Conservation (phyloP, 441 rosid species). For the Adansonia madagascariensis region DNA sequence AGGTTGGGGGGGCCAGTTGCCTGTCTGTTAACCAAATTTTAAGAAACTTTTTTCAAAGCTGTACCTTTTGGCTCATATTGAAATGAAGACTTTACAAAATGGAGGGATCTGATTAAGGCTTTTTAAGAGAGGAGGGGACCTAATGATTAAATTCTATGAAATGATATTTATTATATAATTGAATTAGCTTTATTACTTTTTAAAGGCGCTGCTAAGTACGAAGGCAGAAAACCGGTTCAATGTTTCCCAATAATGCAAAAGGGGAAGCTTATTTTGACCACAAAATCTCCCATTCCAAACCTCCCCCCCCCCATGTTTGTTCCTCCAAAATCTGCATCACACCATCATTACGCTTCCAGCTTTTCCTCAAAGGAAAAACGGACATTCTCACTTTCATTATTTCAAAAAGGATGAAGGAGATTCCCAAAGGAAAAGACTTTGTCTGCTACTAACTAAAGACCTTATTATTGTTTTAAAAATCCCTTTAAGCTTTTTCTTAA, state of each 20-base stretch:
- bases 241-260: conserved; percentile 47
- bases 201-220: conserved; percentile 35
- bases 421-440: conserved; percentile 29
- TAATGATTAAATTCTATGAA: conserved; percentile 43
- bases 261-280: conserved; percentile 40
- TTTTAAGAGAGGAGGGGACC: conserved; percentile 11
- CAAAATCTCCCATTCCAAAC: conserved; percentile 15
- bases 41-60: conserved; percentile 24
- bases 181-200: conserved; percentile 32
- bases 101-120: conserved; percentile 31
- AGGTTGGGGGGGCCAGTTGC: neutral
- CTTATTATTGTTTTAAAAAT: conserved; percentile 25
- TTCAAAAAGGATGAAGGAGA: conserved; percentile 31
- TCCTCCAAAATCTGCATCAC: conserved; percentile 35
- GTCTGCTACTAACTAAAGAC: conserved; percentile 23
- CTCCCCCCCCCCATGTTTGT: conserved; percentile 15
- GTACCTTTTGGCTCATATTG: conserved; percentile 44
- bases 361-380: conserved; percentile 37
- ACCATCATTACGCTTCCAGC: conserved; percentile 46
- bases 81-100: conserved; percentile 41
- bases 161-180: conserved; percentile 37
- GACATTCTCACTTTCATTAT: conserved; percentile 24
- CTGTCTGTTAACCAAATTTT: neutral
- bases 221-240: conserved; percentile 28
- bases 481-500: conserved; percentile 27